These are phyloP conservation scores for Leishmania tropica DNA, from an alignment of 208 protist genomes.

Conservation along the genomic window DNA sequence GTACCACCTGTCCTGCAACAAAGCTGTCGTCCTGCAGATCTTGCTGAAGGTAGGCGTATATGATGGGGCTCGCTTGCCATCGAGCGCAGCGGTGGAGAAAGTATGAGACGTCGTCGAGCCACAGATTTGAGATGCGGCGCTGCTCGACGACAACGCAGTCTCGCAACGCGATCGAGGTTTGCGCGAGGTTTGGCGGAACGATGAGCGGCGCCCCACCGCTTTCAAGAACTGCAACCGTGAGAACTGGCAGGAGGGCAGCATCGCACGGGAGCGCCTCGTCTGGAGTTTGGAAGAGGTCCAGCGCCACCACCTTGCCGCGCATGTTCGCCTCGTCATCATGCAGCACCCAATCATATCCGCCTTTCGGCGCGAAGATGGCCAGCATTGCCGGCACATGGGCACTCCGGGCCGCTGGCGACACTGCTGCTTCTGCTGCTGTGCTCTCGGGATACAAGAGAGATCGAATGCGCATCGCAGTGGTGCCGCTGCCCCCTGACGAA, in stretches of 20 bases:
- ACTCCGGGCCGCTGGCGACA: background rate
- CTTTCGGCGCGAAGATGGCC: conserved; percentile 73
- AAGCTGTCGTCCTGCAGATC: conserved; percentile 81
- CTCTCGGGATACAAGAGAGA: conserved; percentile 6
- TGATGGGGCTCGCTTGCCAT: conserved; percentile 74
- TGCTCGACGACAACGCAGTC: conserved; percentile 90
- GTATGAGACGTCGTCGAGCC: conserved; percentile 91
- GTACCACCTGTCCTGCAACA: conserved; percentile 72
- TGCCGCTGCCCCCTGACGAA: background rate
- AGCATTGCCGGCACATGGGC: conserved; percentile 51
- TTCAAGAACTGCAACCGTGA: conserved; percentile 77
- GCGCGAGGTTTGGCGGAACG: conserved; percentile 82
- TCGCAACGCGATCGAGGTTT: conserved; percentile 71
- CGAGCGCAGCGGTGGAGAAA: conserved; percentile 76
- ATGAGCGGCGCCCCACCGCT: conserved; percentile 79
- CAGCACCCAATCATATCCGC: conserved; percentile 92
- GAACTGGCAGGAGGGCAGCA: conserved; percentile 62
- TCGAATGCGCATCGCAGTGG: background rate
- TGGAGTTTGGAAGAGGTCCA: conserved; percentile 82
- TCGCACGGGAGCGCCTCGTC: conserved; percentile 84
- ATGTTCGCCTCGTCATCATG: conserved; percentile 84
- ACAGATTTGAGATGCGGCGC: conserved; percentile 73
- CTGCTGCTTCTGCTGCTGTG: background rate
- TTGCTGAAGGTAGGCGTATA: conserved; percentile 84
- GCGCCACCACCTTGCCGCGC: conserved; percentile 51